Evolutionary conservation across 2,329 filamentous ascomycete species (phyloP).

Genomic region (Epichloe elymi): DNA sequence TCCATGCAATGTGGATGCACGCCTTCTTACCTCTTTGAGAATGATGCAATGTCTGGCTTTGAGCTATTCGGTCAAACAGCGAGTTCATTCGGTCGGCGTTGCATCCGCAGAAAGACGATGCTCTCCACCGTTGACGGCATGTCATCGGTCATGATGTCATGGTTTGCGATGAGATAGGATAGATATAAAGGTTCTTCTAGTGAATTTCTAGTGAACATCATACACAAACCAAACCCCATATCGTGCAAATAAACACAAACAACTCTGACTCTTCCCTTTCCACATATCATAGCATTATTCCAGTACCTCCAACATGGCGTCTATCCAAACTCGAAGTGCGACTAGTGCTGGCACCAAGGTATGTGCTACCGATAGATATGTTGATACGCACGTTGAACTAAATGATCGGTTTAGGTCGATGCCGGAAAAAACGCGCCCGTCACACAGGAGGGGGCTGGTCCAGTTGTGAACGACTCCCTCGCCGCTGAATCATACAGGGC

Average conservation of each 20-base stretch:
- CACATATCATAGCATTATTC: neutral
- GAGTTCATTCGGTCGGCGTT: neutral
- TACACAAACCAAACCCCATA: neutral
- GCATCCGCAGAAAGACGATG: neutral
- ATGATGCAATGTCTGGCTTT: slow-evolving; percentile 2
- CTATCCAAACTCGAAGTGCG: neutral
- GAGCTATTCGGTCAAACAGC: neutral
- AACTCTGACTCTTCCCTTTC: neutral
- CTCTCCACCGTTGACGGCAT: neutral
- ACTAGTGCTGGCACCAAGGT: slow-evolving; percentile 6
- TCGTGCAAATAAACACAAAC: neutral
- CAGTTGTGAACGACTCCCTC: slow-evolving; percentile 55
- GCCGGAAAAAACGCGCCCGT: slow-evolving; percentile 33
- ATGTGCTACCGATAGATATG: neutral
- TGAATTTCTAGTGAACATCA: neutral
- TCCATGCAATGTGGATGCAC: neutral
- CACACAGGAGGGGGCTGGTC: slow-evolving; percentile 48
- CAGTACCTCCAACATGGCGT: neutral
- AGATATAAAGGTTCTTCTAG: neutral
- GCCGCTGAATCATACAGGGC: slow-evolving; percentile 56
- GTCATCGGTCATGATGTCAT: slow-evolving; percentile 4
- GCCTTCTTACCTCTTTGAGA: neutral
- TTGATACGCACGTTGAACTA: neutral
- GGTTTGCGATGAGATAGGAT: neutral
- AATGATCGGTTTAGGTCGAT: slow-evolving; percentile 26